Base-by-base conservation (phyloP, 225 moss, liverwort and hornwort species). In the Ulota crispa region DNA sequence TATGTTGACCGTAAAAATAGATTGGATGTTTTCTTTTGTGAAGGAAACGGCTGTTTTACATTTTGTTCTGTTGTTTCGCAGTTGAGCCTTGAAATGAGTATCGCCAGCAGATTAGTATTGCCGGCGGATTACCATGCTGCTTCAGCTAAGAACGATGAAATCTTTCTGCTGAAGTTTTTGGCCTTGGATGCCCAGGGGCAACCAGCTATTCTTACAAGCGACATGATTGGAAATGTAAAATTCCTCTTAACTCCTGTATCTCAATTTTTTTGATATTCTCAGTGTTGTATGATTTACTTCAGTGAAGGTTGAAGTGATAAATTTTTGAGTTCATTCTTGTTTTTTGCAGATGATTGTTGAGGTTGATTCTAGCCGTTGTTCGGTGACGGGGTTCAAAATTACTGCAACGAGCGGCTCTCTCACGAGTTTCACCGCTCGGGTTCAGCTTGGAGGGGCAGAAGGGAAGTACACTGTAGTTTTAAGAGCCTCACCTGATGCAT, bases 51-150 rank as follows among this genome's bases (percentile, higher is more conserved):
- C 74, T 56, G 57, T 9, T 43, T 67, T 65, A 64, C 14, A 37
- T 64, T 80, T 54, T 65, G 10, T 19, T 74, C 16, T 73, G 50
- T 82, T 72, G 71, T n/a, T 41, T 80, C 84, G 41, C 87, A 93
- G 93, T 80, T 93, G 37, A 70, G 90, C 63, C 41, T 93, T 69
- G 86, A 89, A 74, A 64, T 89, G 47, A 86, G 79, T 9, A 39
- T 76, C 19, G 92, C 89, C 30, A 76, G 85, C 57, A 80, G 70
- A 23, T 27, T 93, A 6, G 81, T 77, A 42, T 73, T 83, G 68
- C 78, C 84, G 57, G 55, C 83, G 45, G 75, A 61, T 73, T 80
- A 78, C 64, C 82, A 77, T 18, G 31, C 57, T 57, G 56, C 88
- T 64, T 72, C 61, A 47, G 82, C 78, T 27, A 43, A 68, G 47